A percentile compares a stretch with the other conserved stretches of the same genome.
These are phyloP conservation scores for Citrus mangshanensis DNA, from an alignment of 345 rosid genomes.

Conservation along the genomic window DNA sequence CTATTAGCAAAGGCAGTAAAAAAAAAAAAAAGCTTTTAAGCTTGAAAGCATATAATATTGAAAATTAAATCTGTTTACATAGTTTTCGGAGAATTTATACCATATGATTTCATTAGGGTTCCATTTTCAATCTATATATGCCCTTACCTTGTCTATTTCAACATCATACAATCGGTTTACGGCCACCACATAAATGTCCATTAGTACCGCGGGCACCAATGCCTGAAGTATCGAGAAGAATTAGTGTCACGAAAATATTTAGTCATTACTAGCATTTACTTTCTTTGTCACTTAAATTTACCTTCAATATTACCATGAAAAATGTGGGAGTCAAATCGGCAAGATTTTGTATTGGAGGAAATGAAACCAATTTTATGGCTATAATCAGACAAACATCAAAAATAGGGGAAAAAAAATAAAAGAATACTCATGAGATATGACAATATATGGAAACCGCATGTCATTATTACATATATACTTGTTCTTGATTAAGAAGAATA, in stretches of 20 bases:
- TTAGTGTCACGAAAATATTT: no score
- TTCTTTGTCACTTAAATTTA: background rate
- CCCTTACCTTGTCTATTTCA: constrained; percentile 31
- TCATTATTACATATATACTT: no score
- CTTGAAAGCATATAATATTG: no score
- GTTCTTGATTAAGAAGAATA: no score
- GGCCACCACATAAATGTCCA: constrained; percentile 32
- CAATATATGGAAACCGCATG: no score
- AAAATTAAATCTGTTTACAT: no score
- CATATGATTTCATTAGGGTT: no score
- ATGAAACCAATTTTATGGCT: constrained; percentile 28
- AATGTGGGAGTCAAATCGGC: no score
- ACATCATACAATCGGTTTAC: constrained; percentile 29
- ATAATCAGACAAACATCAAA: background rate
- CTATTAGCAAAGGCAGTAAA: background rate
- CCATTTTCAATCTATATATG: background rate
- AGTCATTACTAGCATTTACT: background rate
- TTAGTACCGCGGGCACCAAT: constrained; percentile 20
- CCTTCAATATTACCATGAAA: constrained; percentile 24
- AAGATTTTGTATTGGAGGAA: constrained; percentile 16
- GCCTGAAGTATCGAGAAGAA: constrained; percentile 16
- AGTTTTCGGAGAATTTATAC: no score
- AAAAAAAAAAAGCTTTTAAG: background rate
- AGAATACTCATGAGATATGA: no score
- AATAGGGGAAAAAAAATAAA: background rate